These are phyloP conservation scores for Mikania micrantha DNA, from an alignment of 129 eudicot genomes.

Conservation along the genomic window DNA sequence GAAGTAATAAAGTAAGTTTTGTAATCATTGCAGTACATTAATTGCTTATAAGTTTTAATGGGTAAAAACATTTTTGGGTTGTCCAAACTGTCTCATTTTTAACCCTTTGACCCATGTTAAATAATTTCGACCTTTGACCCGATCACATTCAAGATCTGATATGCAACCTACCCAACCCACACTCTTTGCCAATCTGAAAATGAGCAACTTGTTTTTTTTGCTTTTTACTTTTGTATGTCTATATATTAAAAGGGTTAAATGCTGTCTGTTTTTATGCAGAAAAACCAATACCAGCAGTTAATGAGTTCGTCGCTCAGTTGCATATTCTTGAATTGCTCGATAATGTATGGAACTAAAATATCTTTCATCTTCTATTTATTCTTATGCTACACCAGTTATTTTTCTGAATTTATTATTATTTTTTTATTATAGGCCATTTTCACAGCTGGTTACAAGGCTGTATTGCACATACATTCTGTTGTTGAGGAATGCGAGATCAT, in stretches of 20 bases:
- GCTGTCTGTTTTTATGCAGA: conserved; percentile 42
- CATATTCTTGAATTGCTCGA: conserved; percentile 76
- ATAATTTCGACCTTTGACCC: not conserved
- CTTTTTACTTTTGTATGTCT: too few relatives aligned
- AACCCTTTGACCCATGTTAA: not conserved
- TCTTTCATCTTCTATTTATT: not conserved
- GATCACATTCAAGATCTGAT: not conserved
- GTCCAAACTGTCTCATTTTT: not conserved
- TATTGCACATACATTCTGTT: conserved; percentile 88
- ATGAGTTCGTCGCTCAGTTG: conserved; percentile 78
- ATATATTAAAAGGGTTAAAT: not conserved
- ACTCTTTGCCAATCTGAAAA: not conserved
- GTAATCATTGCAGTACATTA: not conserved
- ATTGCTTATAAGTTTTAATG: not conserved
- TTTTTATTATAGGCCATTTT: conserved; percentile 56
- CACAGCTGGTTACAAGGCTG: conserved; percentile 93
- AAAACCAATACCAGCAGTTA: conserved; percentile 57
- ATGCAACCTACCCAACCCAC: not conserved
- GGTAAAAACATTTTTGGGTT: not conserved
- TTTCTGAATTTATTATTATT: not conserved
- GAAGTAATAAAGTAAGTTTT: not conserved
- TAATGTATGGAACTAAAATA: conserved; percentile 39
- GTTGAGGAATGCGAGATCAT: conserved; percentile 96
- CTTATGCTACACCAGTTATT: not conserved
- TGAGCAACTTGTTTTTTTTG: not conserved